Conservation (phyloP, 176 grass and related monocot species). For the Triticum timopheevii region DNA sequence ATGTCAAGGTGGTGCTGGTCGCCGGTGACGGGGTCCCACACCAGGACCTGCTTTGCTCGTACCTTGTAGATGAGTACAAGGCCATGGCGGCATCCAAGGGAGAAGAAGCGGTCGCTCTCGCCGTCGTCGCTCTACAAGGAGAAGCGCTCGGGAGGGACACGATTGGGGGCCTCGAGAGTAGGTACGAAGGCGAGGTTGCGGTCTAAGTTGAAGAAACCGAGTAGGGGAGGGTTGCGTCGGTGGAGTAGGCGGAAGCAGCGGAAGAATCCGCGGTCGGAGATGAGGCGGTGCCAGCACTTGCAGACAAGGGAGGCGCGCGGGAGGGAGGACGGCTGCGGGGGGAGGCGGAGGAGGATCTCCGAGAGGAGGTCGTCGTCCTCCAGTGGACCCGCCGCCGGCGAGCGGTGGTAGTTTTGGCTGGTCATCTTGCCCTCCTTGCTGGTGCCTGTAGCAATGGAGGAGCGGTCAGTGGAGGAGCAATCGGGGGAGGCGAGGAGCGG, state of each 20-base stretch:
- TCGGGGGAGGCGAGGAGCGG: too few species aligned
- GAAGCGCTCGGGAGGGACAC: too few species aligned
- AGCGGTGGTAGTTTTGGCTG: not conserved
- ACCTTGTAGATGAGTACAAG: not conserved
- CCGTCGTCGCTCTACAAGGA: not conserved
- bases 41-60: not conserved
- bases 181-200: not conserved
- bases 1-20: not conserved
- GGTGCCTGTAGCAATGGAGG: too few species aligned
- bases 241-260: not conserved
- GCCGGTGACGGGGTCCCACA: not conserved
- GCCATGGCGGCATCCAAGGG: not conserved
- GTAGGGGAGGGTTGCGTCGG: not conserved
- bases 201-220: not conserved
- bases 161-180: not conserved
- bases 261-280: not conserved
- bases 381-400: not conserved
- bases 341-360: not conserved
- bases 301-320: not conserved
- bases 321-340: not conserved
- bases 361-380: not conserved
- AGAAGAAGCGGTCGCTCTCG: not conserved
- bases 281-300: not conserved
- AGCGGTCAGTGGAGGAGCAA: too few species aligned
- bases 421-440: not conserved